A percentile compares a stretch with the other conserved stretches of the same genome.
Conservation (phyloP, 345 rosid genomes). For the Hypericum perforatum region DNA sequence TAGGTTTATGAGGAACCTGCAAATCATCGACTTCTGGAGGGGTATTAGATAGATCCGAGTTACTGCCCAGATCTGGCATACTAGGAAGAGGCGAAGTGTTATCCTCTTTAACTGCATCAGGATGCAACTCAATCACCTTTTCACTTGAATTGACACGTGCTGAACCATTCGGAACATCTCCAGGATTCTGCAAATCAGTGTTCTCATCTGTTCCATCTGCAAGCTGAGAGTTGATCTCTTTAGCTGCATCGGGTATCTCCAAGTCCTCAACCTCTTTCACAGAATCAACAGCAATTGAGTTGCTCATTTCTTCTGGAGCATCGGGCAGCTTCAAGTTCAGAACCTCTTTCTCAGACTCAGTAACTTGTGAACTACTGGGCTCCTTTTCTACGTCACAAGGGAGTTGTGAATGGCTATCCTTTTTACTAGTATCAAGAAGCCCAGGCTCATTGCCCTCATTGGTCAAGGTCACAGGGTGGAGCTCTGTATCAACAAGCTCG, state of each 20-base stretch:
- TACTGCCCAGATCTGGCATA: too few relatives aligned
- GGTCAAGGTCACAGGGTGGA: background rate
- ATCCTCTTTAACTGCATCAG: too few relatives aligned
- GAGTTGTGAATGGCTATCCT: background rate
- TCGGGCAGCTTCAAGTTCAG: background rate
- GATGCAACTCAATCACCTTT: background rate
- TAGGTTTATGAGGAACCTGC: background rate
- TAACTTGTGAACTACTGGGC: background rate
- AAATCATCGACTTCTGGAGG: background rate
- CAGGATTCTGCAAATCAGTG: too few relatives aligned
- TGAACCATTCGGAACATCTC: too few relatives aligned
- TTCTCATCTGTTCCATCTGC: background rate
- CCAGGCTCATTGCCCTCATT: background rate
- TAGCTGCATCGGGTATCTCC: background rate
- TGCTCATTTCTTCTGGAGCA: too few relatives aligned
- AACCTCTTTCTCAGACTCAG: conserved; percentile 1
- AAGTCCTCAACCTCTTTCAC: too few relatives aligned
- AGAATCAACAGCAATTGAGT: too few relatives aligned
- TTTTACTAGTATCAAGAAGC: background rate
- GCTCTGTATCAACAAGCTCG: background rate
- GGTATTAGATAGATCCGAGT: background rate
- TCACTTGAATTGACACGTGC: background rate
- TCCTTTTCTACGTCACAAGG: background rate
- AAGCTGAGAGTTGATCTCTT: conserved; percentile 1
- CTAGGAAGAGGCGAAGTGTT: too few relatives aligned